Base-by-base conservation (phyloP, 805 yeast genomes). In the Starmera quercuum region DNA sequence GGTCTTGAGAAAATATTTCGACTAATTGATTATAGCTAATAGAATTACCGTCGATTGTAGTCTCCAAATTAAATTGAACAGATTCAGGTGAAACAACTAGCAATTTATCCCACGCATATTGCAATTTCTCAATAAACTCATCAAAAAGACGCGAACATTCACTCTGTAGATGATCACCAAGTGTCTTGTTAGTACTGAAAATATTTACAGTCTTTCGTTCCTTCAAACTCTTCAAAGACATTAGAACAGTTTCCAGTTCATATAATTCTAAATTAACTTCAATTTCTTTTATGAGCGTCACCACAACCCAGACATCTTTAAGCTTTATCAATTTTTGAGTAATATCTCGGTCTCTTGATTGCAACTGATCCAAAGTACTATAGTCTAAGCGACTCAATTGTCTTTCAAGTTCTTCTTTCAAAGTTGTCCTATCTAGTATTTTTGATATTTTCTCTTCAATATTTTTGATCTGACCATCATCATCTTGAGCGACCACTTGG, bases 231-330 rank as follows among this genome's bases (percentile, higher is more conserved):
- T 33, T 27, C 27, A 51, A 26, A 1, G 47, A 45, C 6, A 36
- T 25, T 10, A 45, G 35, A n/a, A 41, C 53, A 7, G 42, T 39
- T 29, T 51, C 54, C 15, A 46, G 34, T 32, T 51, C 54, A 20
- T 32, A 39, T 20, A 49, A 20, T 20, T 48, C 53, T 20, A 48
- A 14, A 22, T 49, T 51, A 7, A 48, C 40, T 12, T 38, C 45
- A 13, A 48, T 36, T 31, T 51, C 56, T 24, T 44, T 46, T 17
- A 48, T 32, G 6, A 51, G 29, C 7, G 45, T 47, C 6, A 38
- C 34, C 2, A 49, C 28, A 12, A 48, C 32, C 56, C 56, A 51
- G 3, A 48, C 27, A 9, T 48, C 45, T 16, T 43, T 46, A 22
- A 51, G 22, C 15, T 37, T 37, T 12, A 39, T 41, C 16, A 51